A percentile compares a stretch with the other conserved stretches of the same genome.
phyloP scores from a whole-genome alignment of 805 yeast genomes.

The Candida insectalens region DNA sequence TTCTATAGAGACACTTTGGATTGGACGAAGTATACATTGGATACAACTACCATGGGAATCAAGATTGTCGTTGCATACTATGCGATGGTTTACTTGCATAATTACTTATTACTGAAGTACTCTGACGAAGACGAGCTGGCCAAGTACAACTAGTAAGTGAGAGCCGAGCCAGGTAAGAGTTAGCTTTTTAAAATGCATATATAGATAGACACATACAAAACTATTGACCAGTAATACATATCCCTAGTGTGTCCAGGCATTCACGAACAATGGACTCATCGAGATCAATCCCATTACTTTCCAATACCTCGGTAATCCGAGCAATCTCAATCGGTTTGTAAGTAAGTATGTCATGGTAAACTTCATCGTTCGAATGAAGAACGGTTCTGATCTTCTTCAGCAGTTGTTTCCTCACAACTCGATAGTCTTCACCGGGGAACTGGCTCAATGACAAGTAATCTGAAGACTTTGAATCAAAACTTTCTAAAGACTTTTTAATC shows the following conservation, averaged over 20 bases:
- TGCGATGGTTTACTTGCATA: conserved; percentile 13
- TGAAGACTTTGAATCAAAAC: not conserved
- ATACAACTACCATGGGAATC: conserved; percentile 8
- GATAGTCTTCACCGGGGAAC: not conserved
- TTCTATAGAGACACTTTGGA: conserved; percentile 1
- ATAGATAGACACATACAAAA: not conserved
- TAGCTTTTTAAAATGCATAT: not conserved
- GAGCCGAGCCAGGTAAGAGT: not conserved
- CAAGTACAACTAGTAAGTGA: conserved; percentile 13
- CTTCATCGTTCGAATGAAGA: conserved; percentile 8
- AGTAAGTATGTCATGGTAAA: conserved; percentile 12
- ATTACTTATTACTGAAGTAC: conserved; percentile 11
- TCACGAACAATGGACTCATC: conserved; percentile 14
- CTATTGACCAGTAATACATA: conserved; percentile 14
- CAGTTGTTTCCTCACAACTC: conserved; percentile 5
- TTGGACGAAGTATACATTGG: conserved; percentile 5
- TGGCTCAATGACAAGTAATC: not conserved
- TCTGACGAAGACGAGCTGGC: conserved; percentile 20
- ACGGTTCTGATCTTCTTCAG: conserved; percentile 11
- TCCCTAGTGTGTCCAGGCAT: conserved; percentile 20
- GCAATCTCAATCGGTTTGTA: conserved; percentile 18
- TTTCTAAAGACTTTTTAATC: conserved; percentile 1
- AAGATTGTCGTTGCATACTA: conserved; percentile 11
- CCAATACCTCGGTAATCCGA: conserved; percentile 9
- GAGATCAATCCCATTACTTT: conserved; percentile 8